Conservation (phyloP, 345 rosid species). For the Bretschneidera sinensis region DNA sequence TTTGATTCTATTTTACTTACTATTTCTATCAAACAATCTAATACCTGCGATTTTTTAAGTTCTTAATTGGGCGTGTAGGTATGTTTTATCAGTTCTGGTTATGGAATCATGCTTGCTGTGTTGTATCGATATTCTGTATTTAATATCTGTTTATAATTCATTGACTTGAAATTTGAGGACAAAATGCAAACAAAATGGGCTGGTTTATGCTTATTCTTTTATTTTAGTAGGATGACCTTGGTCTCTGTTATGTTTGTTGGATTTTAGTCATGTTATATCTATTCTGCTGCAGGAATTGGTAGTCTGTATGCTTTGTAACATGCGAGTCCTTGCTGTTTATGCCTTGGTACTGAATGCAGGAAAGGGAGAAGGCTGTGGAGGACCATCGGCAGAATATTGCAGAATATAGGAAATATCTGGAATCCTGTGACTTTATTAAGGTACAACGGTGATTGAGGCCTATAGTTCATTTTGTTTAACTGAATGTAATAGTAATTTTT, state of each 20-base stretch:
- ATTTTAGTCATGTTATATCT: neutral
- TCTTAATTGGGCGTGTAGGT: neutral
- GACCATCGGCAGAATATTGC: conserved; percentile 57
- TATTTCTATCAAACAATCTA: no score
- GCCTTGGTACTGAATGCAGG: conserved; percentile 35
- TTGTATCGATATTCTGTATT: neutral
- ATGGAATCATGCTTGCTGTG: neutral
- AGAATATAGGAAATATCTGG: conserved; percentile 70
- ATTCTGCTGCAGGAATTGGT: neutral
- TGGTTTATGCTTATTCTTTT: neutral
- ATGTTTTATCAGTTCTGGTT: neutral
- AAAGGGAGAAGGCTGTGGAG: conserved; percentile 84
- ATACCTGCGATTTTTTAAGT: no score
- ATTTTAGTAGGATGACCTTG: neutral
- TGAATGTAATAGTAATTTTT: no score
- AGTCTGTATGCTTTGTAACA: neutral
- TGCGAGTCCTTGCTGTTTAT: neutral
- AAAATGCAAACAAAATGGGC: neutral
- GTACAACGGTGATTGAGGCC: conserved; percentile 30
- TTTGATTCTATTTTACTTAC: neutral
- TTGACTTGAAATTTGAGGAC: neutral
- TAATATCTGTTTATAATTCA: neutral
- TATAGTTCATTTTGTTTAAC: neutral
- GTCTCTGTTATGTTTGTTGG: neutral
- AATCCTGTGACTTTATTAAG: conserved; percentile 92